These are phyloP conservation scores for Alnus rubra DNA, from an alignment of 306 rosid genomes.

Conservation along the genomic window DNA sequence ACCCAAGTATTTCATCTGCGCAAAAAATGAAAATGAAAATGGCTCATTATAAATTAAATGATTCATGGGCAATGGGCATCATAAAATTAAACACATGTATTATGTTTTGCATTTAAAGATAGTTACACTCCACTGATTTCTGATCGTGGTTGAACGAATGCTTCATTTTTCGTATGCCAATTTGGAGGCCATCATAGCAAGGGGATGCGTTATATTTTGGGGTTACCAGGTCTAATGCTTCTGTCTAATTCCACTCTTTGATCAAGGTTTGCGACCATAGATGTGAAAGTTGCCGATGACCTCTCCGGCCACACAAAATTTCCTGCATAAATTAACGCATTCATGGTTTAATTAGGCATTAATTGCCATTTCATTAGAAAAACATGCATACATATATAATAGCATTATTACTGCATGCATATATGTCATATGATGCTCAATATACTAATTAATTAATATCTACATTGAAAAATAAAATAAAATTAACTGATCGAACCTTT, in stretches of 20 bases:
- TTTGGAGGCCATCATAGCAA: conserved; percentile 52
- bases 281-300: conserved; percentile 28
- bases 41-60: too few relatives aligned
- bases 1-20: conserved; percentile 43
- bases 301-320: conserved; percentile 25
- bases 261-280: conserved; percentile 28
- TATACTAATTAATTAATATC: not conserved
- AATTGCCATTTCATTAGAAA: too few relatives aligned
- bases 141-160: conserved; percentile 20
- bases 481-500: conserved; percentile 30
- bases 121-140: conserved; percentile 42
- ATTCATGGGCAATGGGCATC: too few relatives aligned
- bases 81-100: not conserved
- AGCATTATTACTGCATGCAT: too few relatives aligned
- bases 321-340: conserved; percentile 28
- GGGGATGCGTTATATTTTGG: conserved; percentile 24
- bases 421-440: too few relatives aligned
- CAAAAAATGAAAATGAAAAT: not conserved
- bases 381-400: too few relatives aligned
- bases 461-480: not conserved
- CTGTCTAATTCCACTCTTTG: conserved; percentile 38
- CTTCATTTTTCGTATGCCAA: conserved; percentile 40
- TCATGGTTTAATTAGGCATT: too few relatives aligned
- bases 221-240: conserved; percentile 21
- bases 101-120: not conserved